Base-by-base conservation (phyloP, 2,329 filamentous ascomycete species). In the Trichoderma semiorbis region DNA sequence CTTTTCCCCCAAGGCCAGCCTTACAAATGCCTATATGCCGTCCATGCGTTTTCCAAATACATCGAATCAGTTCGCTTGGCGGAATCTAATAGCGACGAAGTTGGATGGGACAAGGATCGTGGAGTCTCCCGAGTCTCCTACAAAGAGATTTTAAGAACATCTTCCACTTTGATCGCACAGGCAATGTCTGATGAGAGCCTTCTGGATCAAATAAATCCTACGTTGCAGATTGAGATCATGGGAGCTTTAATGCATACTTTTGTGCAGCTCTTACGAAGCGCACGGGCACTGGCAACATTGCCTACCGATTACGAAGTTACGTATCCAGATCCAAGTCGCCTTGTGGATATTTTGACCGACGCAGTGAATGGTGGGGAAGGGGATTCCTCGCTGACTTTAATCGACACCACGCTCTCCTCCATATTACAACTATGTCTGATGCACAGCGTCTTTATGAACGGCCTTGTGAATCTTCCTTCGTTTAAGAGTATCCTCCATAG, bases 21-120 rank as follows among this genome's bases (percentile, higher is more conserved):
- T 2, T 94, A 90, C 83, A 92, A 91, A 75, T 89, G 90, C 2
- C 84, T 94, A 0, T 97, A 95, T 78, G 91, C 91, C 3, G 81
- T 94, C 1, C 87, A 91, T 77, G 88, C 90, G 1, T 83, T 97
- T 50, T 83, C 85, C 26, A 86, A 89, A 69, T 91, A 90, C 78
- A 84, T 94, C 50, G 82, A 84, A 30, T 81, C 76, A 10, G 75
- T 81, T 73, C 82, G 83, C 78, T 81, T 76, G 75, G 76, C 69
- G 53, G 61, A 32, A 14, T 69, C 72, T 14, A 18, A 16, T 21
- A 26, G 30, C 12, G 30, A 62, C n/a, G 36, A 55, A 24, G 24
- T 14, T 11, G 60, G 66, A 5, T 18, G 39, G 39, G 16, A 43
- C 16, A 43, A 43, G 58, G 7, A 39, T 7, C 21, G 28, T 34